A percentile compares a stretch with the other conserved stretches of the same genome.
These are phyloP conservation scores for Lepidopterella palustris DNA, from an alignment of 495 filamentous ascomycete genomes.

Conservation along the genomic window DNA sequence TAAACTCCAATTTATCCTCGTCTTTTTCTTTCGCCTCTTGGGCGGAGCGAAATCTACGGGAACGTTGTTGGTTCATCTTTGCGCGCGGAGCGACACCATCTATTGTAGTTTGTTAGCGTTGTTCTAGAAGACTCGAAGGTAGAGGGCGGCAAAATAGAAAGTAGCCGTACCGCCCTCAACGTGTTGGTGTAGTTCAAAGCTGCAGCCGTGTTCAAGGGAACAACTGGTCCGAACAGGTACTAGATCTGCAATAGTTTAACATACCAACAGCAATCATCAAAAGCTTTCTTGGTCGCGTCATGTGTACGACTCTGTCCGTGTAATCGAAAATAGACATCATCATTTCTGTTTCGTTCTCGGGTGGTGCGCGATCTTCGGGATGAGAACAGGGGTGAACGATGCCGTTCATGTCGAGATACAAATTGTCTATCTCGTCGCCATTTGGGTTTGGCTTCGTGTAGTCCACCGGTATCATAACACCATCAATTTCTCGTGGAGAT, in stretches of 20 bases:
- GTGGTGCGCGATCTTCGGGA: slow-evolving; percentile 86
- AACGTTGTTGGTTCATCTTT: slow-evolving; percentile 97
- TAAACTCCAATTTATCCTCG: slow-evolving; percentile 78
- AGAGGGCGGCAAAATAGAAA: neutral
- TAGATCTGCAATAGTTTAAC: slow-evolving; percentile 33
- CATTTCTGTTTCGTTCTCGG: slow-evolving; percentile 96
- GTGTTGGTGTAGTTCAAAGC: slow-evolving; percentile 12
- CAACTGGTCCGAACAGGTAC: slow-evolving; percentile 3
- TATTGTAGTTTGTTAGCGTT: slow-evolving; percentile 40
- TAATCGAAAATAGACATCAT: slow-evolving; percentile 97
- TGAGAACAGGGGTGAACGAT: slow-evolving; percentile 99
- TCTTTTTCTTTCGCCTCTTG: slow-evolving; percentile 93
- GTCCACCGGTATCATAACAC: slow-evolving; percentile 75
- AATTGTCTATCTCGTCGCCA: slow-evolving; percentile 94
- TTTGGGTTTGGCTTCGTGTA: slow-evolving; percentile 84
- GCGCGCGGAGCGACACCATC: slow-evolving; percentile 91
- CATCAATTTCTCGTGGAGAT: slow-evolving; percentile 67
- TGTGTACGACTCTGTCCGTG: slow-evolving; percentile 95
- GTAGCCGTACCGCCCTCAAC: slow-evolving; percentile 19
- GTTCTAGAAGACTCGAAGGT: neutral
- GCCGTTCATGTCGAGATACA: slow-evolving; percentile 99
- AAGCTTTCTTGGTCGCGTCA: slow-evolving; percentile 91
- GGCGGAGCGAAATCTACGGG: slow-evolving; percentile 83
- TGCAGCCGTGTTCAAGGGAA: slow-evolving; percentile 16
- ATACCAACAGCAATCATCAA: slow-evolving; percentile 96